phyloP scores from a whole-genome alignment of 352 stramenopile species.

The Phytophthora macrochlamydospora region DNA sequence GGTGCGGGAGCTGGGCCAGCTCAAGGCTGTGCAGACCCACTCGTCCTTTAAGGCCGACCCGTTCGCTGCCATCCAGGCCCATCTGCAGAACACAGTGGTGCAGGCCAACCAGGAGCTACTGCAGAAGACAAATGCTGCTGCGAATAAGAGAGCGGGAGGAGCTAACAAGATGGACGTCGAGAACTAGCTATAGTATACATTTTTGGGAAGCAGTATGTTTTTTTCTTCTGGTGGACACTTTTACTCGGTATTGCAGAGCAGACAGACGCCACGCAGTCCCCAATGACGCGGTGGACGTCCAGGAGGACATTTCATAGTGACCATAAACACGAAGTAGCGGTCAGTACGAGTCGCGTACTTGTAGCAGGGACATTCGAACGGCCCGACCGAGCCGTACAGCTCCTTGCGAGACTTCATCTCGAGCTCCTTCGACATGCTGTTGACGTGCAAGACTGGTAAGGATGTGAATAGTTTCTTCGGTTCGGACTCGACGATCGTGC shows the following conservation, averaged over 20 bases:
- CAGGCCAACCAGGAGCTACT: conserved; percentile 72
- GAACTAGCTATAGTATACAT: conserved; percentile 31
- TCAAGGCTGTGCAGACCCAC: conserved; percentile 87
- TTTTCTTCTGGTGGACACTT: conserved; percentile 13
- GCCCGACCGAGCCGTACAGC: conserved; percentile 90
- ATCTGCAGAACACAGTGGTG: conserved; percentile 88
- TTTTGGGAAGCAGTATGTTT: conserved; percentile 8
- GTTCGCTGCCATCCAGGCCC: conserved; percentile 86
- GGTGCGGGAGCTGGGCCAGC: conserved; percentile 80
- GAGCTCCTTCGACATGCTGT: conserved; percentile 94
- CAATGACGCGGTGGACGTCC: conserved; percentile 94
- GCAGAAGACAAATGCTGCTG: conserved; percentile 40
- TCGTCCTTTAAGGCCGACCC: conserved; percentile 80
- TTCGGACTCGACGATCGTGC: conserved; percentile 94
- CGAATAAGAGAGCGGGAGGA: conserved; percentile 25
- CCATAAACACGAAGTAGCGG: conserved; percentile 97
- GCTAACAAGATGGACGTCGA: conserved; percentile 50
- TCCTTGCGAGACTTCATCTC: conserved; percentile 93
- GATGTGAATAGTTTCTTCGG: conserved; percentile 97
- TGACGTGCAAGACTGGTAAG: conserved; percentile 96
- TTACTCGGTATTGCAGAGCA: conserved; percentile 96
- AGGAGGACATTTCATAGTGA: conserved; percentile 90
- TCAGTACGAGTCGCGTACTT: conserved; percentile 96
- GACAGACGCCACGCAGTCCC: conserved; percentile 91
- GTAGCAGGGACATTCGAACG: conserved; percentile 97